A percentile compares a stretch with the other conserved stretches of the same genome.
Evolutionary conservation across 306 rosid genomes (phyloP).

Genomic region (Lathyrus oleraceus): DNA sequence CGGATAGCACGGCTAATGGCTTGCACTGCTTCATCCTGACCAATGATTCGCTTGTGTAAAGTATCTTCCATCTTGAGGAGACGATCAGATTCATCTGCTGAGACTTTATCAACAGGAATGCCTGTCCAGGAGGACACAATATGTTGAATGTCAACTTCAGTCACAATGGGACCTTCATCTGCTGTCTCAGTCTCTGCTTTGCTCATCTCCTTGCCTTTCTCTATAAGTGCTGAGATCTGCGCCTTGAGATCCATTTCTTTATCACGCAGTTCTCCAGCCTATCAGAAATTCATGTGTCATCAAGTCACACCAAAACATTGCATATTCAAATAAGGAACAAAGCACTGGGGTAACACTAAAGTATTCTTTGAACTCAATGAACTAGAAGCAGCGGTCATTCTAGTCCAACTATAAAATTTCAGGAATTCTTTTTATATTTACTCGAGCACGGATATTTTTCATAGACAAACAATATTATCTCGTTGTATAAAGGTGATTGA

Average conservation of each 20-base stretch:
- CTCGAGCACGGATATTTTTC: slow-evolving; percentile 3
- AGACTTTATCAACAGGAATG: slow-evolving; percentile 95
- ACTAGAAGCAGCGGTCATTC: slow-evolving; percentile 26
- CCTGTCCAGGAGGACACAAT: slow-evolving; percentile 98
- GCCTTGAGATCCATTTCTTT: slow-evolving; percentile 96
- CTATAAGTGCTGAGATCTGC: slow-evolving; percentile 79
- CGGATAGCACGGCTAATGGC: slow-evolving; percentile 97
- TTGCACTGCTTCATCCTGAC: slow-evolving; percentile 97
- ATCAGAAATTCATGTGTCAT: slow-evolving; percentile 28
- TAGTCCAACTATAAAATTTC: slow-evolving; percentile 11
- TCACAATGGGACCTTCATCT: slow-evolving; percentile 81
- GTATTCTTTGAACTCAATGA: neutral
- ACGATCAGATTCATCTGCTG: slow-evolving; percentile 94
- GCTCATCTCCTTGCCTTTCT: slow-evolving; percentile 97
- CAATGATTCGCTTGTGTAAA: slow-evolving; percentile 78
- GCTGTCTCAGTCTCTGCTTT: slow-evolving; percentile 97
- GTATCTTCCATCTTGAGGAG: slow-evolving; percentile 99
- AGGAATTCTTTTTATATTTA: neutral
- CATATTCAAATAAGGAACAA: slow-evolving; percentile 2
- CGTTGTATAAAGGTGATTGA: slow-evolving; percentile 11
- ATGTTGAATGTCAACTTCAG: slow-evolving; percentile 91
- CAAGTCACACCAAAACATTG: slow-evolving; percentile 25
- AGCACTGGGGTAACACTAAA: neutral
- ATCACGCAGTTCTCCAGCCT: slow-evolving; percentile 98
- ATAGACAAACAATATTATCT: neutral